Percentiles rank a stretch among this genome's conserved stretches.
Evolutionary conservation across 2,329 filamentous ascomycete species (phyloP).

Genomic region (Fusarium albosuccineum): DNA sequence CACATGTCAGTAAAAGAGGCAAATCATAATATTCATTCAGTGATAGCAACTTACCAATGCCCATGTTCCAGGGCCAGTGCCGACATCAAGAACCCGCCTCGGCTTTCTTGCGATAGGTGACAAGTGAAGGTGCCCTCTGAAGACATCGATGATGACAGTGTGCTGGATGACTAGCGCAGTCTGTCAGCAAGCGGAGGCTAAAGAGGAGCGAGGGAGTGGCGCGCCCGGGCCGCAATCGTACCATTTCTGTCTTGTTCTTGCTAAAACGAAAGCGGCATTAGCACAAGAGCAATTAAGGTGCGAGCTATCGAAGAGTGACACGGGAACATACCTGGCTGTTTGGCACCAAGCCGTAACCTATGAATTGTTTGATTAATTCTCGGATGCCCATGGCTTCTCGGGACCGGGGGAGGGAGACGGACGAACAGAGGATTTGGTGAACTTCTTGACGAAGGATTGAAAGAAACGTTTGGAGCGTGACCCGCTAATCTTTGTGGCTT

Average conservation of each 20-base stretch:
- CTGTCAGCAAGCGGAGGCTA: slow-evolving; percentile 22
- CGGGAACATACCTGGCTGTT: slow-evolving; percentile 36
- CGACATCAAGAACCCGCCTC: slow-evolving; percentile 38
- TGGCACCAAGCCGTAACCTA: slow-evolving; percentile 39
- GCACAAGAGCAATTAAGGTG: slow-evolving; percentile 5
- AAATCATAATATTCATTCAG: background rate
- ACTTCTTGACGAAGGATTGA: slow-evolving; percentile 37
- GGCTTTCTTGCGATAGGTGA: slow-evolving; percentile 32
- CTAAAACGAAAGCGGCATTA: slow-evolving; percentile 28
- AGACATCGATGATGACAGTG: slow-evolving; percentile 37
- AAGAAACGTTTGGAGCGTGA: slow-evolving; percentile 43
- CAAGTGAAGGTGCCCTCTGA: slow-evolving; percentile 39
- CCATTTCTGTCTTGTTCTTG: slow-evolving; percentile 44
- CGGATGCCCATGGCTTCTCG: background rate
- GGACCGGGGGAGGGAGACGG: slow-evolving; percentile 15
- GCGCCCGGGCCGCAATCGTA: slow-evolving; percentile 19
- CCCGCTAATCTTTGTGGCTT: slow-evolving; percentile 11
- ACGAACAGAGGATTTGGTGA: slow-evolving; percentile 41
- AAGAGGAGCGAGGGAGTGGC: background rate
- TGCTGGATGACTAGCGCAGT: slow-evolving; percentile 40
- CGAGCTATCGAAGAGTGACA: slow-evolving; percentile 5
- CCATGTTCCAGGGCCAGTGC: slow-evolving; percentile 39
- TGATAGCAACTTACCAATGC: slow-evolving; percentile 28
- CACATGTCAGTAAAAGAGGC: slow-evolving; percentile 9
- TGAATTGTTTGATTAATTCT: slow-evolving; percentile 14